Evolutionary conservation across 371 early-diverging fungal genomes (phyloP), one percentile per base, ranked within the genome.

Genomic region (Mortierella sp.): DNA sequence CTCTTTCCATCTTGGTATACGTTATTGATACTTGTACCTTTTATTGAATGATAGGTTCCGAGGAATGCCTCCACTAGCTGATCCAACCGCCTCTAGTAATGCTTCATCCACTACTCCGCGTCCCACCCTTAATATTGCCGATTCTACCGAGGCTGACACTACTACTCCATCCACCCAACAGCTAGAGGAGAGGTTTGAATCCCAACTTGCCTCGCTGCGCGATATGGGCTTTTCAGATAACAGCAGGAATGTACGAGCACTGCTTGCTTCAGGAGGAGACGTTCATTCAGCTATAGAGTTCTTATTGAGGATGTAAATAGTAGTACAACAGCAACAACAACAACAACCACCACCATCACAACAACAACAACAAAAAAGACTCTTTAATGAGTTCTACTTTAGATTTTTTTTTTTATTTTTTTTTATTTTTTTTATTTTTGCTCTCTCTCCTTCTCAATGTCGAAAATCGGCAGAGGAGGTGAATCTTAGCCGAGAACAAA

Each of bases 181-280:
- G 32, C 89, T 89, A 53, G 89, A 89, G 66, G 85, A 87, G 62
- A 89, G 89, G 54, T 95, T 92, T 86, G 88, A 88, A 66, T 76
- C 86, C 55, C 91, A 95, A 83, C 84, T 95, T 17, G 90, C 85
- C 15, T 89, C 90, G 60, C 80, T 96, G 57, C 91, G 91, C 63
- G 94, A 95, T 63, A 95, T 95, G 92, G 97, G 97, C 23, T 96
- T 96, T 72, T 73, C 85, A 29, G 93, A 96, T 83, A 85, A 88
- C 35, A 86, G 87, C 56, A 85, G 87, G 47, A 96, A 96, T 84
- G 79, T 93, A 5, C 86, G 91, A 32, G 93, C 94, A 2, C 85
- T 95, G 47, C 79, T 91, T 56, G 91, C 91, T n/a, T 89, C 91
- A 37, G 90, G 93, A 57, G 96, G 96, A 22, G 89, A 95, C 78